Evolutionary conservation across 768 basidiomycete species (phyloP).

Genomic region (Pulveroboletus sp.): DNA sequence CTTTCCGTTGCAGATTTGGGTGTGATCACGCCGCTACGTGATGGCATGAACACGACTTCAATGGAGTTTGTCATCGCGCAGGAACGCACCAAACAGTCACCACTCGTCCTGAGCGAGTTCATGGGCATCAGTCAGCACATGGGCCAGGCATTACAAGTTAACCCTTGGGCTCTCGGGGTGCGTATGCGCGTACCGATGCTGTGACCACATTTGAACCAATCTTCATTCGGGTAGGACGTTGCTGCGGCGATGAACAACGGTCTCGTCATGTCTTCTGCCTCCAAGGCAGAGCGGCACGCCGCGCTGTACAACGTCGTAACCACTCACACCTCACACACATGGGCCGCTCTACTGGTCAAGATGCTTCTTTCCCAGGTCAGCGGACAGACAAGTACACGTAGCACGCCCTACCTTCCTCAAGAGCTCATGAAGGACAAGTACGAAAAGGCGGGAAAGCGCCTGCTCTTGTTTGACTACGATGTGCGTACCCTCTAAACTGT

Average conservation of each 20-base stretch:
- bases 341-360: conserved; percentile 87
- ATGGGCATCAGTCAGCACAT: conserved; percentile 96
- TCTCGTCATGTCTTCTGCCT: conserved; percentile 70
- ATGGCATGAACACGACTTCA: conserved; percentile 98
- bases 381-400: conserved; percentile 69
- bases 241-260: conserved; percentile 88
- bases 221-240: conserved; percentile 53
- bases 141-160: conserved; percentile 83
- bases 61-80: conserved; percentile 99
- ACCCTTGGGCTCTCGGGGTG: conserved; percentile 94
- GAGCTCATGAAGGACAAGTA: conserved; percentile 58
- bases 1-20: conserved; percentile 90
- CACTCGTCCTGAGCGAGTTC: conserved; percentile 92
- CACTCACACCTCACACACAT: conserved; percentile 91
- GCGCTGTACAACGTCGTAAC: conserved; percentile 80
- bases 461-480: conserved; percentile 96
- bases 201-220: not conserved
- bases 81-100: conserved; percentile 73
- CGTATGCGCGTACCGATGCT: conserved; percentile 20
- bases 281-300: conserved; percentile 71
- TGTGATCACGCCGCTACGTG: conserved; percentile 90
- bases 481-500: conserved; percentile 42
- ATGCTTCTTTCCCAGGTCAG: conserved; percentile 82
- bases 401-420: conserved; percentile 79
- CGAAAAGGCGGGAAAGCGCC: conserved; percentile 65